Conservation (phyloP, 148 eudicot genomes). For the Nyssa sinensis region DNA sequence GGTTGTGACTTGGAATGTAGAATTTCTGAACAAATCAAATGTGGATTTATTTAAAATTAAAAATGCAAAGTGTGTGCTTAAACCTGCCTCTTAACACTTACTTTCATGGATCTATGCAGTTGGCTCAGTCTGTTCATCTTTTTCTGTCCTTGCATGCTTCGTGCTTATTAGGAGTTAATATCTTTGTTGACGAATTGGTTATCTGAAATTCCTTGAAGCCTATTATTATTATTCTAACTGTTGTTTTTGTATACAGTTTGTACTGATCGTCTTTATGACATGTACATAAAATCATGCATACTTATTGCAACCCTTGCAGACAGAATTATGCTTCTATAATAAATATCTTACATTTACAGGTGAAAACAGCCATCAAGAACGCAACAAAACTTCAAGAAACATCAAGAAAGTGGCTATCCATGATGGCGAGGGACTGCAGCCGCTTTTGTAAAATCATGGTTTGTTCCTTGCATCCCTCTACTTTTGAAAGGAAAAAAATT, state of each 20-base stretch:
- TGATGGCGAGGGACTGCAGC: conserved; percentile 83
- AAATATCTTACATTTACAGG: conserved; percentile 38
- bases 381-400: conserved; percentile 71
- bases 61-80: no score
- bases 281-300: not conserved
- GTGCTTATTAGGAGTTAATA: no score
- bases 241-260: not conserved
- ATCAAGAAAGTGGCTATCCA: conserved; percentile 62
- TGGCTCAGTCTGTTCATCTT: no score
- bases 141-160: no score
- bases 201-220: no score
- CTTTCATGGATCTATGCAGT: no score
- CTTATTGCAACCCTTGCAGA: not conserved
- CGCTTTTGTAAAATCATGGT: conserved; percentile 95
- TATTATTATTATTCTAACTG: not conserved
- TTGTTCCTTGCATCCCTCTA: conserved; percentile 18
- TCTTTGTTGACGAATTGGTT: no score
- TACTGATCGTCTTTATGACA: not conserved
- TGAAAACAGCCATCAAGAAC: conserved; percentile 54
- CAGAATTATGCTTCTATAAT: not conserved
- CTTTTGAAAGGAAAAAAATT: not conserved
- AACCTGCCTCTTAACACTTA: no score
- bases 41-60: no score
- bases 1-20: no score
- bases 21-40: no score